These are phyloP conservation scores for Cavenderia fasciculata DNA, from an alignment of 78 protist species.

Conservation along the genomic window DNA sequence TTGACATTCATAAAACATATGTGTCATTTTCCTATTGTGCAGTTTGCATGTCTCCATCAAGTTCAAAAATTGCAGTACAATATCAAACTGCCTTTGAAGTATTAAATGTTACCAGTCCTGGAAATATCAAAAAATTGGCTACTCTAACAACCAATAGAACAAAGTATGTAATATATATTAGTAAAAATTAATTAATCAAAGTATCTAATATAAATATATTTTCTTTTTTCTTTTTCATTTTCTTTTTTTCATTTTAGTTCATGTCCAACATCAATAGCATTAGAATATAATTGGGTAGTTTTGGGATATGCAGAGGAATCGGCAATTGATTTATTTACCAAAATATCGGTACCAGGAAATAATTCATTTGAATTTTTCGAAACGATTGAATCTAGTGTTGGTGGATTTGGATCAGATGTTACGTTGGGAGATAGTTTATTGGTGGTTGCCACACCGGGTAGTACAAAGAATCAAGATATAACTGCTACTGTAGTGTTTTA, in stretches of 20 bases:
- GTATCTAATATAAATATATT: neutral
- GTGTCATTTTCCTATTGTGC: conserved; percentile 26
- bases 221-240: neutral
- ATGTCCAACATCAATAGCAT: conserved; percentile 48
- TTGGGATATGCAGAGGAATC: conserved; percentile 49
- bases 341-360: neutral
- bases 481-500: conserved; percentile 6
- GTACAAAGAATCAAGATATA: conserved; percentile 1
- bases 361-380: neutral
- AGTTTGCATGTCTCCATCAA: conserved; percentile 46
- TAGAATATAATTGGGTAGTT: conserved; percentile 18
- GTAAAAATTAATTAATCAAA: neutral
- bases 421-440: neutral
- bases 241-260: neutral
- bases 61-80: conserved; percentile 12
- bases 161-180: neutral
- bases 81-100: conserved; percentile 40
- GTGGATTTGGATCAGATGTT: conserved; percentile 23
- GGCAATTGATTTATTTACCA: conserved; percentile 17
- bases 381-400: neutral
- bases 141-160: neutral
- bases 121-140: neutral
- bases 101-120: neutral
- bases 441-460: conserved; percentile 33
- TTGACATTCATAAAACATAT: conserved; percentile 4